Percentiles rank a stretch among this genome's conserved stretches.
phyloP scores from a whole-genome alignment of 1,284 basidiomycete species.

The Leccinum solheimii region DNA sequence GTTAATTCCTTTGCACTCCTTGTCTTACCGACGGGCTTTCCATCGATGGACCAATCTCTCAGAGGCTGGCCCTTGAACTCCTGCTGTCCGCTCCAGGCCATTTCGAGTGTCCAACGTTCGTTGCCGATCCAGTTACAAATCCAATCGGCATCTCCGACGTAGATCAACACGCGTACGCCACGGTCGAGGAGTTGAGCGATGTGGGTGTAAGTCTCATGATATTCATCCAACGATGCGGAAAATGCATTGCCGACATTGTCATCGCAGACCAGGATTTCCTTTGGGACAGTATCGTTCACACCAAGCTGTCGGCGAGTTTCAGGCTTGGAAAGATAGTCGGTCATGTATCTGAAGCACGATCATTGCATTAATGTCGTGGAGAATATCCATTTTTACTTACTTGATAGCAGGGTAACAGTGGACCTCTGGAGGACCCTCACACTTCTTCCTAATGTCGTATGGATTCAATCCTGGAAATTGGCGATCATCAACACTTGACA shows the following conservation, averaged over 20 bases:
- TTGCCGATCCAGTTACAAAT: constrained; percentile 77
- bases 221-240: constrained; percentile 21
- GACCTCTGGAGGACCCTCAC: too few species aligned
- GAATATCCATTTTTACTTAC: too few species aligned
- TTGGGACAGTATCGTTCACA: constrained; percentile 41
- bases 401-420: too few species aligned
- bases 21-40: constrained; percentile 51
- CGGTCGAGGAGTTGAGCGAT: constrained; percentile 72
- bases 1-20: constrained; percentile 58
- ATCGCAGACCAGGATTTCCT: constrained; percentile 52
- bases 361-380: too few species aligned
- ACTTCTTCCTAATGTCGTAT: too few species aligned
- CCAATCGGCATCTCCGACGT: constrained; percentile 69
- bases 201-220: constrained; percentile 51
- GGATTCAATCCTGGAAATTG: too few species aligned
- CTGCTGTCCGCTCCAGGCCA: constrained; percentile 60
- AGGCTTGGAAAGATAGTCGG: background rate
- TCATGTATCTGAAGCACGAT: too few species aligned
- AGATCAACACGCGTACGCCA: constrained; percentile 68
- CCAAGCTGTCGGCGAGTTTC: constrained; percentile 53
- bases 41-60: constrained; percentile 55
- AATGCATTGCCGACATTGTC: constrained; percentile 46
- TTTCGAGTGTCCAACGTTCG: constrained; percentile 55
- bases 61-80: constrained; percentile 47
- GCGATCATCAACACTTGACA: too few species aligned